Evolutionary conservation across 805 yeast genomes (phyloP).

Genomic region (Candida incommunis): DNA sequence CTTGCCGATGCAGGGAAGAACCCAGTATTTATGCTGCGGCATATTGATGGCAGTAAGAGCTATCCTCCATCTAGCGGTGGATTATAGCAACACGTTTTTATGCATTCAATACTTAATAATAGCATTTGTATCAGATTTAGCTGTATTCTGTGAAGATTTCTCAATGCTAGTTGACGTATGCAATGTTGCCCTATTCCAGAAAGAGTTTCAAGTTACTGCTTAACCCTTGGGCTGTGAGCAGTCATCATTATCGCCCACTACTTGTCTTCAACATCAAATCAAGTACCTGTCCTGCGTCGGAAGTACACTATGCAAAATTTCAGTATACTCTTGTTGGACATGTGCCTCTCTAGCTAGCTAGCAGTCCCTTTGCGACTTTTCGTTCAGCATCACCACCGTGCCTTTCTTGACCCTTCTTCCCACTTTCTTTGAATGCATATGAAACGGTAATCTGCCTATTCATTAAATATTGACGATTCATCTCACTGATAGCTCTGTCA

Average conservation of each 20-base stretch:
- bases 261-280: no score
- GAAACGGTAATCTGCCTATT: constrained; percentile 46
- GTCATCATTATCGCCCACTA: no score
- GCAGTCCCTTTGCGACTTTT: constrained; percentile 31
- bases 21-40: constrained; percentile 87
- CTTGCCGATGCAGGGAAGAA: constrained; percentile 72
- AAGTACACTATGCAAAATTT: no score
- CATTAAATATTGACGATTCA: constrained; percentile 59
- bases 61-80: background rate
- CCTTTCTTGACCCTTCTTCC: constrained; percentile 36
- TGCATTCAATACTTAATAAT: background rate
- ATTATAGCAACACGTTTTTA: background rate
- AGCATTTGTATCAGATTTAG: no score
- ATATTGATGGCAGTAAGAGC: constrained; percentile 37
- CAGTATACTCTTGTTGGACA: background rate
- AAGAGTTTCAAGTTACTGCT: no score
- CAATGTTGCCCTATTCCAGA: no score
- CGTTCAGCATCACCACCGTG: constrained; percentile 80
- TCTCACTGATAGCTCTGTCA: constrained; percentile 53
- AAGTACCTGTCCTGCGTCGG: no score
- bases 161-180: no score
- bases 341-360: background rate
- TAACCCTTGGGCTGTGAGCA: no score
- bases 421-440: constrained; percentile 57
- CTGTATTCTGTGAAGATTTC: no score